Base-by-base conservation (phyloP, 177 flowering plant species). In the Vitis hybrid region DNA sequence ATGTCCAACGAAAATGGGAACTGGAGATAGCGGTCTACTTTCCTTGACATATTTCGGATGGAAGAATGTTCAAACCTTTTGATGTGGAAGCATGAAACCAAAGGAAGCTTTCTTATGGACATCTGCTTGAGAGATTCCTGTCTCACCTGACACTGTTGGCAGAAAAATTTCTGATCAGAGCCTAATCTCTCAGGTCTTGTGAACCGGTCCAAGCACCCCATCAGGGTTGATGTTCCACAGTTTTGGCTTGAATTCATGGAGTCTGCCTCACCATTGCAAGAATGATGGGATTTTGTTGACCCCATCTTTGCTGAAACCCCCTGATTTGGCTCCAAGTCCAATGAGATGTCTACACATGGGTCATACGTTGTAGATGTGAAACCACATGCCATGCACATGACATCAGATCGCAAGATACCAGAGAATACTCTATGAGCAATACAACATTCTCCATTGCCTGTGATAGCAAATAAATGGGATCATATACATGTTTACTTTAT, bases 101-200 rank as follows among this genome's bases (percentile, higher is more conserved):
- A 71, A 0, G 98, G 98, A 62, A 90, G 92, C 85, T 89, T 90
- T 73, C 90, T 80, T 65, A 94, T 85, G 38, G 98, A 94, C 97
- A 94, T 87, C 79, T 94, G 98, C 71, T 94, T 94, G 51, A 91
- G 85, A 58, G 95, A 91, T 76, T 94, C 98, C 79, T 90, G 98
- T 75, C 89, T 84, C 70, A 88, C 87, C 72, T 90, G 88, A 74
- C 98, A 94, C 73, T 91, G 84, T 76, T 91, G 94, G 85, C 98
- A 94, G 79, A 88, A 88, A 73, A 91, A 87, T 71, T 94, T 94
- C 77, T 93, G 95, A 84, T 89, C 96, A 58, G 97, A 81, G 1
- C 97, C 98, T 55, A 94, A 76, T 75, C 75, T 90, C 81, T 94
- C 98, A 6, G 97, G 90, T 73, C 92, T 85, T 13, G 98, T 94